Evolutionary conservation across 2,329 filamentous ascomycete species (phyloP).

Genomic region (Furcasterigmium furcatum): DNA sequence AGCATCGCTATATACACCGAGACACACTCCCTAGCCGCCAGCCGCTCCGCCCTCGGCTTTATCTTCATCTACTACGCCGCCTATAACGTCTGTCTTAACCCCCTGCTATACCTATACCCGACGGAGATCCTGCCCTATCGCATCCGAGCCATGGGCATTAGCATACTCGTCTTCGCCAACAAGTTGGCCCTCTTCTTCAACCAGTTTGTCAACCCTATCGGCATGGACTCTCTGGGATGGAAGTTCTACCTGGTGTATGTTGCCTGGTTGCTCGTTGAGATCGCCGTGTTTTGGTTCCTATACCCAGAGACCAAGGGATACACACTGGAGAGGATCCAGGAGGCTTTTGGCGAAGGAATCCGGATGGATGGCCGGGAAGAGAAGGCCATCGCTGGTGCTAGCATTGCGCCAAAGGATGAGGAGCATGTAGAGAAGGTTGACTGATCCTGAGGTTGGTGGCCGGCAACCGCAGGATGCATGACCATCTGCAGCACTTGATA

Average conservation of each 20-base stretch:
- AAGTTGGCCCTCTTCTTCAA: conserved; percentile 22
- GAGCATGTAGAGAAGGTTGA: too few relatives aligned
- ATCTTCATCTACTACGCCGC: conserved; percentile 31
- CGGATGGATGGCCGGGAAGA: not conserved
- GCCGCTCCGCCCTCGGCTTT: conserved; percentile 18
- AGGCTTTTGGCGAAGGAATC: not conserved
- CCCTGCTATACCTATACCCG: conserved; percentile 13
- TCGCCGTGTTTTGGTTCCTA: not conserved
- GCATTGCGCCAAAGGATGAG: too few relatives aligned
- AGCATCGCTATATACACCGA: conserved; percentile 5
- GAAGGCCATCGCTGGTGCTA: too few relatives aligned
- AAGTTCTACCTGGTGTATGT: conserved; percentile 14
- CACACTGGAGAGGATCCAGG: not conserved
- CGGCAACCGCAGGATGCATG: too few relatives aligned
- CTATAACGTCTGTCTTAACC: conserved; percentile 3
- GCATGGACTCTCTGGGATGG: conserved; percentile 20
- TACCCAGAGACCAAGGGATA: conserved; percentile 1
- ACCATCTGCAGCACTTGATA: too few relatives aligned
- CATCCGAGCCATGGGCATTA: conserved; percentile 20
- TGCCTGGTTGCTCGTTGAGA: not conserved
- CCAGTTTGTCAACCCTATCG: conserved; percentile 31
- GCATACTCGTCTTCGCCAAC: conserved; percentile 16
- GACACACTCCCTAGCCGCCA: not conserved
- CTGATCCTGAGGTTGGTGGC: too few relatives aligned
- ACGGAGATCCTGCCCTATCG: conserved; percentile 22